Base-by-base conservation (phyloP, 129 eudicot genomes). In the Saussurea involucrata region DNA sequence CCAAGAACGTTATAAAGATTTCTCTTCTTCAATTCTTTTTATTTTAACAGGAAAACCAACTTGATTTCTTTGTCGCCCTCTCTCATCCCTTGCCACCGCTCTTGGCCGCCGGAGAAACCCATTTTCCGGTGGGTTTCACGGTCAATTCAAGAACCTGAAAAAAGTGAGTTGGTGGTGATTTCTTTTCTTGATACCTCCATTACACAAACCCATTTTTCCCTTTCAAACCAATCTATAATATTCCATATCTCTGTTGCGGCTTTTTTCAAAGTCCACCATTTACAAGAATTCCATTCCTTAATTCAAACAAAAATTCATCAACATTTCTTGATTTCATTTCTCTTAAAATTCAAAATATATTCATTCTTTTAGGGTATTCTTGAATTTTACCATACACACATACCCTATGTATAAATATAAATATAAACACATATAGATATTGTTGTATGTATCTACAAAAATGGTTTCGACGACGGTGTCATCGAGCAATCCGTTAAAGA, bases 401-500 rank as follows among this genome's bases (percentile, higher is more conserved):
- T 37, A 37, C 11, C 10, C 2, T 7, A 36, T 36, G 8, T 36
- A 64, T 42, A 31, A 68, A 79, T 79, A 66, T 8, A 79, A 4
- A 36, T 36, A 36, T 36, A 64, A 29, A 42, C 68, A 79, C 76
- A 70, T 8, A 79, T 8, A 80, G 36, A 46, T 11, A 63, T 34
- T 69, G 40, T 55, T 74, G 75, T 74, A 70, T 69, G 71, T 85
- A 49, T 81, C 42, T 76, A 64, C 55, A 49, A 53, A 4, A 37
- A 85, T 79, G 88, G 88, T 79, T 85, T 76, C 53, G 82, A 72
- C 70, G 82, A 83, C 82, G 73, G 83, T 74, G 12, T 74, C 90
- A 5, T 89, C 85, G 0, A 84, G 83, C 73, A 82, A 74, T n/a
- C 82, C 92, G 32, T 25, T 86, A n/a, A 85, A 80, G 66, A 81